phyloP scores from a whole-genome alignment of 2,329 filamentous ascomycete species.

The Periconia sp. region DNA sequence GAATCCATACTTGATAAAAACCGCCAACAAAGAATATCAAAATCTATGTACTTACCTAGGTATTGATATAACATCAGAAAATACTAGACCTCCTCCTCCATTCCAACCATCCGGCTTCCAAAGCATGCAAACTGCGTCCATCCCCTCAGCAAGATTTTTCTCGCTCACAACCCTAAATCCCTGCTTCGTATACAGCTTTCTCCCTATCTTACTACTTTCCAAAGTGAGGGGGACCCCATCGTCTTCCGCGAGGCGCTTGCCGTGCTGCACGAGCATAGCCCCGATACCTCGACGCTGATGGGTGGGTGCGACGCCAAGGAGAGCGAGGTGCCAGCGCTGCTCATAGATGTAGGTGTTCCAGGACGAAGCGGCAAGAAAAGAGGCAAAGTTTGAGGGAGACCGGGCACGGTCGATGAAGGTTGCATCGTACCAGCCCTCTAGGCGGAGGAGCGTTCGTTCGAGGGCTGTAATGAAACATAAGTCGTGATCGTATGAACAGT shows the following conservation, averaged over 20 bases:
- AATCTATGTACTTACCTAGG: too few relatives aligned
- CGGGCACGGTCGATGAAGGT: constrained; percentile 15
- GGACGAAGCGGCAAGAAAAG: background rate
- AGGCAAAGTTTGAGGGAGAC: constrained; percentile 5
- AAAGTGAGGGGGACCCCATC: constrained; percentile 21
- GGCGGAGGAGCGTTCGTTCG: constrained; percentile 18
- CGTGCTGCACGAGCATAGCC: constrained; percentile 13
- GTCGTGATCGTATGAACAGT: too few relatives aligned
- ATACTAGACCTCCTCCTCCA: too few relatives aligned
- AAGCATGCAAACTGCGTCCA: constrained; percentile 16
- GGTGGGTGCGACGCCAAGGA: constrained; percentile 17
- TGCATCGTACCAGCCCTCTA: constrained; percentile 20
- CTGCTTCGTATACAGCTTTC: constrained; percentile 18
- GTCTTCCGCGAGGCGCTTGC: constrained; percentile 14
- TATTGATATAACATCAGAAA: too few relatives aligned
- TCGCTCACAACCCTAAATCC: constrained; percentile 18
- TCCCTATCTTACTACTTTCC: constrained; percentile 17
- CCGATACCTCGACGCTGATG: constrained; percentile 23
- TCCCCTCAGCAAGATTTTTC: constrained; percentile 7
- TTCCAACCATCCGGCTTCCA: too few relatives aligned
- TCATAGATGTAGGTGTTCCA: constrained; percentile 9
- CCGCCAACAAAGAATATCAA: too few relatives aligned
- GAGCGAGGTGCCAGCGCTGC: constrained; percentile 18
- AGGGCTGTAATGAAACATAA: constrained; percentile 11
- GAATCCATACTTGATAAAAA: too few relatives aligned